Conservation (phyloP, 1,284 basidiomycete genomes). For the Cutaneotrichosporon spelunceum region DNA sequence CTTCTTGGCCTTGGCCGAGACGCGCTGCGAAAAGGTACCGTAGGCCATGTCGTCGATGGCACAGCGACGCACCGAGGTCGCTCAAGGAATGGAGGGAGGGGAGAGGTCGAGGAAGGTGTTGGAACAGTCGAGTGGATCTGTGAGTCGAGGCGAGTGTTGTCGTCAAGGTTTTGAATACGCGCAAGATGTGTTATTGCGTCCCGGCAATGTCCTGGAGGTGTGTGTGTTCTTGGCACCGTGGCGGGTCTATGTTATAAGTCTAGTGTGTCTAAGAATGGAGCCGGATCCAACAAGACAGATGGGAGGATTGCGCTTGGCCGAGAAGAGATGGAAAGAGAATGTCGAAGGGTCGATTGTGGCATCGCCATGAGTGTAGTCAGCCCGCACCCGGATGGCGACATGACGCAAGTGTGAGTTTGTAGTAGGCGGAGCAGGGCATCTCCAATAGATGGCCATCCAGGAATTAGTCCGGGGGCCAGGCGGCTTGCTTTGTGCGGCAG, state of each 20-base stretch:
- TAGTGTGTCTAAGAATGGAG: background rate
- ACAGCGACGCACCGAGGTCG: background rate
- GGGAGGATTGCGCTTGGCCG: background rate
- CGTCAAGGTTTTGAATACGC: background rate
- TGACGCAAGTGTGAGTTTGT: slow-evolving; percentile 6
- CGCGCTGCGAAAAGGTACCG: background rate
- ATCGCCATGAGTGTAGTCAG: background rate
- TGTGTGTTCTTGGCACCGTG: background rate
- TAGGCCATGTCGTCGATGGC: background rate
- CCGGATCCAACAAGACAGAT: background rate
- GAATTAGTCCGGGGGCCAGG: too few species aligned
- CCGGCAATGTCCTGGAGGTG: background rate
- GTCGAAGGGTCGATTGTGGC: background rate
- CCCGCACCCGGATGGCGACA: slow-evolving; percentile 7
- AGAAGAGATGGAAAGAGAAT: background rate
- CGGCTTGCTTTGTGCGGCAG: background rate
- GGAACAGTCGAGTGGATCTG: background rate
- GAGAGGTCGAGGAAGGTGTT: background rate
- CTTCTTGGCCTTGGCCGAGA: slow-evolving; percentile 29
- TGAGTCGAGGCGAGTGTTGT: background rate
- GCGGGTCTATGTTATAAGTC: slow-evolving; percentile 3
- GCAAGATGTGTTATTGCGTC: background rate
- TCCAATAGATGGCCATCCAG: background rate
- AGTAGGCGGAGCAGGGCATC: background rate
- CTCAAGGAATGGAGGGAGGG: background rate